Evolutionary conservation across 2,329 filamentous ascomycete genomes (phyloP).

Genomic region (Aspergillus fructus): DNA sequence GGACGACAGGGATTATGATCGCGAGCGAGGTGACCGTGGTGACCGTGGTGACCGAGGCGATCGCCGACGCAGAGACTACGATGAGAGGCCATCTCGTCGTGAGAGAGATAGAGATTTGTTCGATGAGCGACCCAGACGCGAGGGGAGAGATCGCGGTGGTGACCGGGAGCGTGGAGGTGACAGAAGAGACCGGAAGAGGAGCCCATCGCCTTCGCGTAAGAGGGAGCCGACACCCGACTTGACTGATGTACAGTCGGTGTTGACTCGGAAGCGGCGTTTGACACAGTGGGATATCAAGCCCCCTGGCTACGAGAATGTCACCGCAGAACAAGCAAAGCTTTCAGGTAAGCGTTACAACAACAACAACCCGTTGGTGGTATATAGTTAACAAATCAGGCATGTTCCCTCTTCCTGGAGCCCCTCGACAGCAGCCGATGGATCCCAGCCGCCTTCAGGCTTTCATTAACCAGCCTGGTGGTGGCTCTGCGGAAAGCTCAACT

Average conservation of each 20-base stretch:
- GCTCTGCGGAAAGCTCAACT: conserved; percentile 67
- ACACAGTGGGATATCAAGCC: conserved; percentile 99
- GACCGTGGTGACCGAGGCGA: conserved; percentile 59
- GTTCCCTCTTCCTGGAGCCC: conserved; percentile 96
- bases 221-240: conserved; percentile 95
- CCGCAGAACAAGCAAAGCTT: conserved; percentile 95
- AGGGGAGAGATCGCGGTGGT: conserved; percentile 39
- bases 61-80: conserved; percentile 58
- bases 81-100: conserved; percentile 57
- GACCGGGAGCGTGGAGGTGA: conserved; percentile 41
- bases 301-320: conserved; percentile 95
- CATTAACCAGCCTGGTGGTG: conserved; percentile 81
- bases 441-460: conserved; percentile 91
- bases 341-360: conserved; percentile 54
- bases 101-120: conserved; percentile 59
- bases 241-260: conserved; percentile 76
- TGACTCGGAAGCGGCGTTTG: conserved; percentile 84
- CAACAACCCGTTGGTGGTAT: background rate
- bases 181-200: conserved; percentile 63
- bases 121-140: conserved; percentile 57
- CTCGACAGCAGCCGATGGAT: conserved; percentile 92
- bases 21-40: conserved; percentile 57
- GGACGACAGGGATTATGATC: conserved; percentile 74
- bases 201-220: conserved; percentile 74
- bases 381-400: conserved; percentile 58